phyloP scores from a whole-genome alignment of 768 basidiomycete species.

The Chalciporus pseudorubinellus region DNA sequence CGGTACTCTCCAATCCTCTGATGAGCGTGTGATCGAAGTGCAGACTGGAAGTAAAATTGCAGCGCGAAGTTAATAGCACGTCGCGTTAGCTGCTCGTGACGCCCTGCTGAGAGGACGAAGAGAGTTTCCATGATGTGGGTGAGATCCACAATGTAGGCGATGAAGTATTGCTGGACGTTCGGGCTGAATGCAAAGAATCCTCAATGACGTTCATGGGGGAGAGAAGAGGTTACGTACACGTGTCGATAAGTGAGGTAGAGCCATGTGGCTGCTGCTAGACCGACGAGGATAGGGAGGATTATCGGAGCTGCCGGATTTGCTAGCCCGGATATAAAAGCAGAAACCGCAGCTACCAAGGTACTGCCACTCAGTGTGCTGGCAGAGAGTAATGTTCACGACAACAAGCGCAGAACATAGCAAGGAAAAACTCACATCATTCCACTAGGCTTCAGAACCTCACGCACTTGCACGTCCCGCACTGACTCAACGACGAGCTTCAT shows the following conservation, averaged over 20 bases:
- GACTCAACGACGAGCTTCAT: too few species aligned
- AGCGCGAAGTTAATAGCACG: not conserved
- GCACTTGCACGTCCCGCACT: too few species aligned
- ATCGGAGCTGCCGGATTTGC: not conserved
- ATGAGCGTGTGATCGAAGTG: not conserved
- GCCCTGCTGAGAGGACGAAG: not conserved
- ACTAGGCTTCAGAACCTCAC: too few species aligned
- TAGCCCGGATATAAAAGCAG: not conserved
- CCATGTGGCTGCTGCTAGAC: not conserved
- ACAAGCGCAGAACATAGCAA: too few species aligned
- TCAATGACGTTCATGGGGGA: not conserved
- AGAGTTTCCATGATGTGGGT: not conserved
- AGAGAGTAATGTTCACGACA: slow-evolving; percentile 26
- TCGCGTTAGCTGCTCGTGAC: not conserved
- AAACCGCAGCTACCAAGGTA: not conserved
- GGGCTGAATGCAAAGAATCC: not conserved
- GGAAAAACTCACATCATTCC: not conserved
- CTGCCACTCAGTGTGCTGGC: slow-evolving; percentile 3
- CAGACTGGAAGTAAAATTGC: not conserved
- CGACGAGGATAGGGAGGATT: not conserved
- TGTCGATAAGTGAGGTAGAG: not conserved
- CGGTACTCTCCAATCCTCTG: too few species aligned
- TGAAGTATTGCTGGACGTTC: not conserved
- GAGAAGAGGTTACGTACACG: not conserved
- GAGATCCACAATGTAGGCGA: not conserved